These are phyloP conservation scores for Colletotrichum camelliae DNA, from an alignment of 2,329 filamentous ascomycete species.

Conservation along the genomic window DNA sequence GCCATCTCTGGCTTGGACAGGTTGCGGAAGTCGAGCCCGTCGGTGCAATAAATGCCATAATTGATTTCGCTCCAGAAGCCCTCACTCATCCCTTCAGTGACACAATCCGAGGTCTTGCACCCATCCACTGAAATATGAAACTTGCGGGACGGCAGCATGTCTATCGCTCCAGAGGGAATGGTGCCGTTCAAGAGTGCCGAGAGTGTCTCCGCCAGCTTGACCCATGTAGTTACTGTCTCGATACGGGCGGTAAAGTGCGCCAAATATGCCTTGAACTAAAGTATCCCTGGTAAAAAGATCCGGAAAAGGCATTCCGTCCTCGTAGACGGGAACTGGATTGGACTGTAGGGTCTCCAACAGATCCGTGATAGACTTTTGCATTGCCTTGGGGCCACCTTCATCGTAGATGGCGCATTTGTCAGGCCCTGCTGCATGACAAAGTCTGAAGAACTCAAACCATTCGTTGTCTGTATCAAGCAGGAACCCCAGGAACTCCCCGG, in stretches of 20 bases:
- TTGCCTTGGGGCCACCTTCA: neutral
- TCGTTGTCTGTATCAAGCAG: neutral
- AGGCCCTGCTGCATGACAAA: neutral
- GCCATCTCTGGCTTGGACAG: slow-evolving; percentile 28
- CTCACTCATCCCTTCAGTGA: neutral
- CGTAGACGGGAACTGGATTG: neutral
- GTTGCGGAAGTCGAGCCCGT: slow-evolving; percentile 32
- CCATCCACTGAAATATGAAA: neutral
- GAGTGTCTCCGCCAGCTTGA: neutral
- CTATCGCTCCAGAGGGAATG: neutral
- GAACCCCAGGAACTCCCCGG: slow-evolving; percentile 1
- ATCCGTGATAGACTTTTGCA: neutral
- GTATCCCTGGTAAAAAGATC: neutral
- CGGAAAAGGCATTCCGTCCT: neutral
- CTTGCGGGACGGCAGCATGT: neutral
- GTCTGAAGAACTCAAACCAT: neutral
- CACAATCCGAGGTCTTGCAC: neutral
- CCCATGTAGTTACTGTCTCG: neutral
- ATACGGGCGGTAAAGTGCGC: neutral
- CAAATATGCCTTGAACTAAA: neutral
- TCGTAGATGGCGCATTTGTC: neutral
- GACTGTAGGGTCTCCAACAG: neutral
- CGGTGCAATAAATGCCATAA: slow-evolving; percentile 37
- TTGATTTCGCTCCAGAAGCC: neutral
- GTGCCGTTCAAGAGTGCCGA: neutral